Evolutionary conservation across 1,139 yeast genomes (phyloP).

Genomic region (Debaryomyces sp.): DNA sequence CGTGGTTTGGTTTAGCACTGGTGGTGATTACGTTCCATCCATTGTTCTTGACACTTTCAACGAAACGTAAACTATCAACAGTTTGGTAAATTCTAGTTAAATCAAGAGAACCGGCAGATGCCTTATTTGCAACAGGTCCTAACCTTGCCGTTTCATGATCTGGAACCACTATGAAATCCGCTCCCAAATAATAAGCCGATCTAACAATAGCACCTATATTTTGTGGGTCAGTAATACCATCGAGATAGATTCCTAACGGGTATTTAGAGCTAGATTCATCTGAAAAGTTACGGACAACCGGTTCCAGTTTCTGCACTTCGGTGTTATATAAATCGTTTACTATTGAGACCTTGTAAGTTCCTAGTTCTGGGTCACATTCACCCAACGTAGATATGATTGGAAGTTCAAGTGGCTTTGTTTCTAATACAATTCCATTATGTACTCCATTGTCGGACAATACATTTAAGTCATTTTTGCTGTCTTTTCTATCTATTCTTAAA

Average conservation of each 20-base stretch:
- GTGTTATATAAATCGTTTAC: conserved; percentile 23
- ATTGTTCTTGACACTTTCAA: conserved; percentile 53
- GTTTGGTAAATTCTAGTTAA: conserved; percentile 62
- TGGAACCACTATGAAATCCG: conserved; percentile 75
- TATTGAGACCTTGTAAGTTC: conserved; percentile 28
- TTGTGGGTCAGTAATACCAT: conserved; percentile 87
- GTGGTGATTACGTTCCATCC: conserved; percentile 83
- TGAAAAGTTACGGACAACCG: conserved; percentile 17
- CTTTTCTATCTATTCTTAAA: conserved; percentile 44
- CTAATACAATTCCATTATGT: conserved; percentile 81
- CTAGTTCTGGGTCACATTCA: conserved; percentile 25
- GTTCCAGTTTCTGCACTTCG: conserved; percentile 15
- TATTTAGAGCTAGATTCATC: conserved; percentile 22
- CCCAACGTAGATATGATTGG: conserved; percentile 42
- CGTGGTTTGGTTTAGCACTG: conserved; percentile 36
- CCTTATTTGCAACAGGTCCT: conserved; percentile 77
- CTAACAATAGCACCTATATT: conserved; percentile 87
- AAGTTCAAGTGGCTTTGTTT: conserved; percentile 59
- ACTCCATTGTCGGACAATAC: conserved; percentile 67
- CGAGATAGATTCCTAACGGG: conserved; percentile 78
- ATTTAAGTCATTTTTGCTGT: conserved; percentile 60
- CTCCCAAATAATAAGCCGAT: conserved; percentile 83
- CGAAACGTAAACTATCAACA: conserved; percentile 60
- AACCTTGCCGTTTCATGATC: conserved; percentile 72
- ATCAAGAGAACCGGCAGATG: conserved; percentile 90